These are phyloP conservation scores for Calycina marina DNA, from an alignment of 2,329 filamentous ascomycete species.

Conservation along the genomic window DNA sequence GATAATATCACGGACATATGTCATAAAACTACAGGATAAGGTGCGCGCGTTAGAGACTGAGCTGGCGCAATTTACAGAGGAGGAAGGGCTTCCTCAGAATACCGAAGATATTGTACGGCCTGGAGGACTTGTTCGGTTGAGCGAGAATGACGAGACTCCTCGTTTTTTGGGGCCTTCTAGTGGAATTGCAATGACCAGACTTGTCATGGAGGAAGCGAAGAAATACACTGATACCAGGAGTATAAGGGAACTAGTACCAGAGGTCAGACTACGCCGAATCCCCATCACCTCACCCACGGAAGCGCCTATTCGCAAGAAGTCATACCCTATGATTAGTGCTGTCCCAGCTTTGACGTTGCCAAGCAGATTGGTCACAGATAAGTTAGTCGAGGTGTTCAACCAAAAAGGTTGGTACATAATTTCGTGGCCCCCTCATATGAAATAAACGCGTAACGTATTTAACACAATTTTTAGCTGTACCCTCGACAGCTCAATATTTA, in stretches of 20 bases:
- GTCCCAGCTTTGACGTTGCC: conserved; percentile 66
- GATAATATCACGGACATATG: conserved; percentile 81
- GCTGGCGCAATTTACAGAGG: conserved; percentile 63
- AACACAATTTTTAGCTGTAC: conserved; percentile 6
- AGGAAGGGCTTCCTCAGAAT: conserved; percentile 56
- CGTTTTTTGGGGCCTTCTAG: conserved; percentile 89
- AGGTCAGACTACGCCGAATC: conserved; percentile 47
- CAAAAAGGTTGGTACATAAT: conserved; percentile 49
- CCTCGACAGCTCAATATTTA: conserved; percentile 61
- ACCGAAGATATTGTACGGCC: conserved; percentile 77
- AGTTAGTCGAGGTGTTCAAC: conserved; percentile 71
- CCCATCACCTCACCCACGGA: conserved; percentile 47
- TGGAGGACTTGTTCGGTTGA: conserved; percentile 71
- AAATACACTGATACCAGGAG: conserved; percentile 80
- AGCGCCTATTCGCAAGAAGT: conserved; percentile 54
- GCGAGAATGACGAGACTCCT: conserved; percentile 70
- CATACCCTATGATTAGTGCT: conserved; percentile 81
- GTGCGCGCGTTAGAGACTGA: conserved; percentile 72
- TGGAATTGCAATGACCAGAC: conserved; percentile 83
- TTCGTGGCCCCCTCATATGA: background rate
- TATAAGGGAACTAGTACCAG: conserved; percentile 83
- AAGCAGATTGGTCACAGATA: conserved; percentile 56
- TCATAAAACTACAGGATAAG: conserved; percentile 78
- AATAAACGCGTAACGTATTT: background rate
- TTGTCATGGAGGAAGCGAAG: conserved; percentile 95